Evolutionary conservation across 176 grass and related monocot species (phyloP).

Genomic region (Saccharum spontaneum): DNA sequence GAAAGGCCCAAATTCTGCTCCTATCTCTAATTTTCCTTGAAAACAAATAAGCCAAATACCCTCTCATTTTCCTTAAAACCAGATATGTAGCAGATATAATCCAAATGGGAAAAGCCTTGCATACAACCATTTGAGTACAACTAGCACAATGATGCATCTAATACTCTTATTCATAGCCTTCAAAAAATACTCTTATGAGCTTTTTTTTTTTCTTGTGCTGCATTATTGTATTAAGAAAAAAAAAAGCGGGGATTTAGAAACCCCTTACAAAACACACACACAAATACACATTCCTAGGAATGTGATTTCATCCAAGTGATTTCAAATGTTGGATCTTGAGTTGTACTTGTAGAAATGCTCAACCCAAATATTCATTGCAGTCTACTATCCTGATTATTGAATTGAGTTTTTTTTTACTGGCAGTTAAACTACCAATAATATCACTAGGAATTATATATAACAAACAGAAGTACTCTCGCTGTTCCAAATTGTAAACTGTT

Average conservation of each 20-base stretch:
- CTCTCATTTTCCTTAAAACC: conserved; percentile 22
- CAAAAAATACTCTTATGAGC: too few species aligned
- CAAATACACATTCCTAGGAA: neutral
- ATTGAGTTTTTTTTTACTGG: conserved; percentile 13
- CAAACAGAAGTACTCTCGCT: neutral
- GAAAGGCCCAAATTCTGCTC: neutral
- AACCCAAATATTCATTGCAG: conserved; percentile 7
- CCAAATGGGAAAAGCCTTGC: neutral
- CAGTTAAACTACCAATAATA: conserved; percentile 14
- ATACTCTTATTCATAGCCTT: too few species aligned
- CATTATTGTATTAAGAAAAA: neutral
- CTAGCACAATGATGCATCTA: neutral
- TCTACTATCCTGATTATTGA: conserved; percentile 18
- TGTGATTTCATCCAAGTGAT: neutral
- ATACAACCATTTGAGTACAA: neutral
- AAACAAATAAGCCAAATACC: neutral
- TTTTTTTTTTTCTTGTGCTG: neutral
- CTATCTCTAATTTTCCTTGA: conserved; percentile 16
- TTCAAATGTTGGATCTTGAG: neutral
- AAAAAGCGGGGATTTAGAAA: neutral
- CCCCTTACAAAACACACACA: neutral
- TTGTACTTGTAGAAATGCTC: neutral
- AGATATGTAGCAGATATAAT: neutral
- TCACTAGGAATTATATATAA: conserved; percentile 6
- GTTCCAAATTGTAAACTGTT: neutral